These are phyloP conservation scores for Periconia digitata DNA, from an alignment of 2,329 filamentous ascomycete genomes.

Conservation along the genomic window DNA sequence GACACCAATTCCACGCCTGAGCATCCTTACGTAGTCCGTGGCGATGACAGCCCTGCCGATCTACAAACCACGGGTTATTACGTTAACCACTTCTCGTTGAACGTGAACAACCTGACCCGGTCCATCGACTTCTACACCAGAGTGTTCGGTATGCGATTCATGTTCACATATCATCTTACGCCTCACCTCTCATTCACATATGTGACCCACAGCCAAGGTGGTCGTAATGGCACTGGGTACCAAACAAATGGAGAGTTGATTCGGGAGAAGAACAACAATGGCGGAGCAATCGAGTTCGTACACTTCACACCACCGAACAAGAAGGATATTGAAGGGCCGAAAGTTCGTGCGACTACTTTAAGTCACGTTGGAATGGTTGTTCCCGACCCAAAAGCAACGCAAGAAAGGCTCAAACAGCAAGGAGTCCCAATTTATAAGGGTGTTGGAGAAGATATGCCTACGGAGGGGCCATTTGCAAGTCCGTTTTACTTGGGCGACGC, in stretches of 20 bases:
- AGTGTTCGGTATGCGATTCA: conserved; percentile 4
- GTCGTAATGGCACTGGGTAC: conserved; percentile 3
- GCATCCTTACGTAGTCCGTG: background rate
- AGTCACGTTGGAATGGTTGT: conserved; percentile 1
- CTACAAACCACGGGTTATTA: conserved; percentile 2
- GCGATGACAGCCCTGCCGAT: conserved; percentile 2
- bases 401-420: background rate
- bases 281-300: background rate
- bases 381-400: background rate
- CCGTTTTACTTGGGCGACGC: background rate
- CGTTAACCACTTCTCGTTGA: conserved; percentile 3
- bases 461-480: background rate
- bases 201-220: conserved; percentile 2
- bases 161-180: conserved; percentile 6
- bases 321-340: background rate
- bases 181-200: conserved; percentile 5
- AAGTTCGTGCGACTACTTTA: background rate
- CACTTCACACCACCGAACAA: background rate
- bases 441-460: background rate
- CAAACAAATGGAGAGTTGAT: conserved; percentile 3
- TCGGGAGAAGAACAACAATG: background rate
- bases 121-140: conserved; percentile 6
- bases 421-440: conserved; percentile 1
- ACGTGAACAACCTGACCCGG: conserved; percentile 7
- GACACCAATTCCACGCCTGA: background rate